Evolutionary conservation across 495 filamentous ascomycete species (phyloP).

Genomic region (Tuber magnatum): DNA sequence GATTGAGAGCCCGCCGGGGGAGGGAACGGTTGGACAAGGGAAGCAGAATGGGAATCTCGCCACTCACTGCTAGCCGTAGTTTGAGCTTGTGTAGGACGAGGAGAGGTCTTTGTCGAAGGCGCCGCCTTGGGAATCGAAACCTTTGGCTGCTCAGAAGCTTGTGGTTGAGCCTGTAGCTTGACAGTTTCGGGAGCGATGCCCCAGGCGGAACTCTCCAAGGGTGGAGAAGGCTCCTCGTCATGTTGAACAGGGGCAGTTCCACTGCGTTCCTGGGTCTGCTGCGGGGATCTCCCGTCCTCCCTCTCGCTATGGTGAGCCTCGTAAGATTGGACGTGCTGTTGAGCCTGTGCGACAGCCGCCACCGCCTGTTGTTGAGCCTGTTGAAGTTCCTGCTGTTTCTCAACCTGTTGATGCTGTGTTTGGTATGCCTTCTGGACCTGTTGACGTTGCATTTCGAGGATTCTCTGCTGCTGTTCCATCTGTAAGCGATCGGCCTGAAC

Average conservation of each 20-base stretch:
- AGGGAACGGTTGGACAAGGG: conserved; percentile 39
- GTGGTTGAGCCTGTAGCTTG: conserved; percentile 21
- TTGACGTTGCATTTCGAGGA: conserved; percentile 45
- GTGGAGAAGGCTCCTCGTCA: background rate
- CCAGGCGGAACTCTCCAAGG: background rate
- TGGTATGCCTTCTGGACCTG: conserved; percentile 43
- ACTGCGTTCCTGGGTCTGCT: conserved; percentile 32
- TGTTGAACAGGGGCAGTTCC: background rate
- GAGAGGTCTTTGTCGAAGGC: conserved; percentile 43
- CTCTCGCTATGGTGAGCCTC: conserved; percentile 24
- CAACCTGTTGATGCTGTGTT: conserved; percentile 51
- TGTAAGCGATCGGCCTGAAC: conserved; percentile 42
- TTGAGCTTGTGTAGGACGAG: conserved; percentile 52
- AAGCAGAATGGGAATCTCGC: conserved; percentile 28
- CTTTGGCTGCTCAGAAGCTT: conserved; percentile 24
- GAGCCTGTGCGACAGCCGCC: conserved; percentile 31
- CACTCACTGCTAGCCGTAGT: conserved; percentile 21
- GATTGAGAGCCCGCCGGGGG: conserved; percentile 33
- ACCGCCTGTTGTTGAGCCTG: conserved; percentile 54
- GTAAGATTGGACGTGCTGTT: conserved; percentile 39
- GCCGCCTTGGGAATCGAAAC: conserved; percentile 28
- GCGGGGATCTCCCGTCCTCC: conserved; percentile 29
- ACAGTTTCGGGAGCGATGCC: background rate
- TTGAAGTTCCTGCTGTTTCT: conserved; percentile 52
- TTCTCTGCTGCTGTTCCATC: conserved; percentile 44